Conservation (phyloP, 495 filamentous ascomycete genomes). For the Tuber borchii region DNA sequence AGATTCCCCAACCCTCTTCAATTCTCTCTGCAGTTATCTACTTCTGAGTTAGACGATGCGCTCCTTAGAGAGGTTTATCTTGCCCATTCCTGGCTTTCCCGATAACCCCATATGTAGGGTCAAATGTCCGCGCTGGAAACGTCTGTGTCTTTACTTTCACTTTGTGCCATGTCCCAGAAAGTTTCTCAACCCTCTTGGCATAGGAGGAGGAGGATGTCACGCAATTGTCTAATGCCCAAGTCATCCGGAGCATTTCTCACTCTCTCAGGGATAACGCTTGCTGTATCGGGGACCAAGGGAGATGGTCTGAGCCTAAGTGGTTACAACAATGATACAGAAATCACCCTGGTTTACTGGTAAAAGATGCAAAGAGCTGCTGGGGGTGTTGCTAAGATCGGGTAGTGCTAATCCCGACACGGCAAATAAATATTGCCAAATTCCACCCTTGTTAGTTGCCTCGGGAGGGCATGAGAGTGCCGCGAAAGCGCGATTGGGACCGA, state of each 20-base stretch:
- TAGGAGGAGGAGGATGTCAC: neutral
- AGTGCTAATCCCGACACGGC: neutral
- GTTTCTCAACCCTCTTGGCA: neutral
- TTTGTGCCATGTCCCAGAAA: neutral
- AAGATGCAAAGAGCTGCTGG: neutral
- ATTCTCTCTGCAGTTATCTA: neutral
- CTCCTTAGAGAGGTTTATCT: too few relatives aligned
- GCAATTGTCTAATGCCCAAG: neutral
- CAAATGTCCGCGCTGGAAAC: too few relatives aligned
- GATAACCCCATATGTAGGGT: too few relatives aligned
- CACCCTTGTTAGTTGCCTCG: too few relatives aligned
- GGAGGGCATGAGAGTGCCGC: neutral
- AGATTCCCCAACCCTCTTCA: neutral
- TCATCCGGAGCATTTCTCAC: neutral
- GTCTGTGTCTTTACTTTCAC: neutral
- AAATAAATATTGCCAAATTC: neutral
- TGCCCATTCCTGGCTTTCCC: too few relatives aligned
- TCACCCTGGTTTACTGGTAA: neutral
- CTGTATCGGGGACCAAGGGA: neutral
- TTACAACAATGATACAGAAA: neutral
- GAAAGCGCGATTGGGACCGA: neutral
- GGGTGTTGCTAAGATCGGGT: neutral
- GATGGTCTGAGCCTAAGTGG: neutral
- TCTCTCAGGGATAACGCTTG: neutral
- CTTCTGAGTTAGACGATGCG: too few relatives aligned